phyloP scores from a whole-genome alignment of 2,329 filamentous ascomycete species.

The Ophiosphaerella herpotricha region DNA sequence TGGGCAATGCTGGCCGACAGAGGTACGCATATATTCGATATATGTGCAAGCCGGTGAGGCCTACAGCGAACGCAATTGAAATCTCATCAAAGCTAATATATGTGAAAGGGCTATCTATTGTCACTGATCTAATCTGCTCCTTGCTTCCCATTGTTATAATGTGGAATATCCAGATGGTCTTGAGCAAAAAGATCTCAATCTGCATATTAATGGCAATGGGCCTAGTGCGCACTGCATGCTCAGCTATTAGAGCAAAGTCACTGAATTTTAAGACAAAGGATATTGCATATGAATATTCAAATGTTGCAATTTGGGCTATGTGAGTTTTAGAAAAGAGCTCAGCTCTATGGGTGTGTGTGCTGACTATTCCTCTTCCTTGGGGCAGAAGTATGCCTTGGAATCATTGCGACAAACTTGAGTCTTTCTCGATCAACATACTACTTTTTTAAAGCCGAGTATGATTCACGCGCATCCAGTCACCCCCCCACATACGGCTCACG shows the following conservation, averaged over 20 bases:
- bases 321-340: no score
- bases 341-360: no score
- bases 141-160: slow-evolving; percentile 28
- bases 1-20: slow-evolving; percentile 27
- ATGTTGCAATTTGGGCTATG: slow-evolving; percentile 32
- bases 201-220: slow-evolving; percentile 33
- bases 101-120: slow-evolving; percentile 25
- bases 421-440: slow-evolving; percentile 15
- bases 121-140: slow-evolving; percentile 31
- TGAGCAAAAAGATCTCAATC: slow-evolving; percentile 27
- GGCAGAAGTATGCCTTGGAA: slow-evolving; percentile 32
- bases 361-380: not conserved
- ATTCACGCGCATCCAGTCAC: no score
- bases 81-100: no score
- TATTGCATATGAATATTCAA: slow-evolving; percentile 28
- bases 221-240: slow-evolving; percentile 22
- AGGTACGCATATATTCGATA: slow-evolving; percentile 34
- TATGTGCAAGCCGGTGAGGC: slow-evolving; percentile 33
- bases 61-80: no score
- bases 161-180: slow-evolving; percentile 25
- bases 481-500: no score
- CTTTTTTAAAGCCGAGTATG: not conserved
- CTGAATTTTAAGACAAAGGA: slow-evolving; percentile 25
- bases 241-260: slow-evolving; percentile 25
- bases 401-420: slow-evolving; percentile 33